Evolutionary conservation across 176 grass and related monocot genomes (phyloP), one percentile per base, ranked within the genome.

Genomic region (Avena insularis): DNA sequence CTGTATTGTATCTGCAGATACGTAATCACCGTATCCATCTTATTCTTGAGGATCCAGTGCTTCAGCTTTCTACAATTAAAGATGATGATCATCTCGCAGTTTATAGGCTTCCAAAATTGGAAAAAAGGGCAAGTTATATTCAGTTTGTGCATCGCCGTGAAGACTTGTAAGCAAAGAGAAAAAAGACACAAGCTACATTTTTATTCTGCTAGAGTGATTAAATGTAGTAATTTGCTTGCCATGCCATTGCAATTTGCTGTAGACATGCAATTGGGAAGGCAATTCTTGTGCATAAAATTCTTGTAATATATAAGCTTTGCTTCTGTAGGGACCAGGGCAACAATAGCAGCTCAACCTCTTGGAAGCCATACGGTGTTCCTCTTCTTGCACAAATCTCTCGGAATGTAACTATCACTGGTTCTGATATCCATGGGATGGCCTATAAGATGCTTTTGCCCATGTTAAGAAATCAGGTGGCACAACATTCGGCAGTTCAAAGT

Each of bases 101-200:
- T 85, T 99, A 97, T 93, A 96, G 89, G 84, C 85, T 97, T 51
- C 94, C 89, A 81, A 99, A 90, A 40, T 78, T 96, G 77, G 89
- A 85, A 79, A 94, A 90, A 85, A 94, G 83, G 49, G 74, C 91
- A 35, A 96, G 63, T 84, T 97, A 94, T 73, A 86, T 99, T 81
- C 94, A 99, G 73, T 99, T 99, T 90, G 91, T 96, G 68, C 97
- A 99, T 85, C 94, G 91, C 16, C 83, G 78, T 53, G 94, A 99
- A 89, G 97, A 97, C 77, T 57, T 85, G 97, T 99, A 91, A 93
- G 94, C 53, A 82, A 71, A 92, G n/a, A 51, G 20, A 38, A 50
- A 74, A 71, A 71, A 75, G 40, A 51, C 33, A 35, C 38, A 12
- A 82, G 16, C 53, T 69, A 25, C 35, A 46, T 49, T 86, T 88